Base-by-base conservation (phyloP, 345 rosid genomes). In the Sisymbrium irio region DNA sequence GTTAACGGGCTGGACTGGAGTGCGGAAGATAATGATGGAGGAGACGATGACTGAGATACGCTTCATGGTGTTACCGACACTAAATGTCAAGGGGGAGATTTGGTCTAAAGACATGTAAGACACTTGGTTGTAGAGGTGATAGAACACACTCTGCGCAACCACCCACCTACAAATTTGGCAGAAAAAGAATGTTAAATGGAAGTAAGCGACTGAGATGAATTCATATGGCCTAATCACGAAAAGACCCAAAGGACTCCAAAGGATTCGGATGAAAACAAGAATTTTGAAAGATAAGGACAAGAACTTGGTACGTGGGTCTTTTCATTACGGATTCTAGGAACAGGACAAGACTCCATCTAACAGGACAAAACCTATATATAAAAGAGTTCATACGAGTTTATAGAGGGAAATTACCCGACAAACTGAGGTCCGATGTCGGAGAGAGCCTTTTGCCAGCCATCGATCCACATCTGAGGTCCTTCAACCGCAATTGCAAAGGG, bases 41-140 rank as follows among this genome's bases (percentile, higher is more conserved):
- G 99, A 87, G 81, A 92, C 96, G 0, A 95, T 95, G 76, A 95
- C 99, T 0, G 98, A 95, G 51, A 95, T 90, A 74, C 99, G 92
- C 74, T 95, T 95, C 98, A 95, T 90, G 18, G 98, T 91, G 85
- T 94, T 94, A 59, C 98, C 98, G 0, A 94, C 76, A 79, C 98
- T 94, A 76, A 94, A 94, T 19, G 98, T 94, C 89, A 94, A 81
- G 44, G 98, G 97, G 62, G 97, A 89, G 61, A 94, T 94, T 80
- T 94, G 81, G 47, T 94, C 96, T 44, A 94, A 84, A n/a, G 98
- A 91, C 98, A 94, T 94, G 85, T 94, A 94, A 14, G 98, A 94
- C 66, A 94, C 98, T 74, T 94, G 98, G 68, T 94, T 94, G 85
- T 95, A 95, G 49, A 95, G 91, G 72, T 95, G 99, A 69, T 92